Percentiles rank a stretch among this genome's conserved stretches.
Evolutionary conservation across 2,329 filamentous ascomycete genomes (phyloP).

Genomic region (Aureobasidium lini): DNA sequence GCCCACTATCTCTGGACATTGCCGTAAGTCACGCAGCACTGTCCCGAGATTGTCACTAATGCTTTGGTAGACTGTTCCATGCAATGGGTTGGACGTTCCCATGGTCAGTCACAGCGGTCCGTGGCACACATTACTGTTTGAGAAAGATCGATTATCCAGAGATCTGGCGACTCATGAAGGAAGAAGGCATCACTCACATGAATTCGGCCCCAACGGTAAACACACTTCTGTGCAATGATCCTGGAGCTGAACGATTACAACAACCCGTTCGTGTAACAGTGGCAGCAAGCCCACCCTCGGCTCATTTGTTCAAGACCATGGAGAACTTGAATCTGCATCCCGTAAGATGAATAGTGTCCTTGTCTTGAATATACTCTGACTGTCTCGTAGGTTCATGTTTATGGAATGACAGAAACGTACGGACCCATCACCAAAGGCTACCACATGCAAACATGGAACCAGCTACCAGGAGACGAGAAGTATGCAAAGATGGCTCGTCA

Average conservation of each 20-base stretch:
- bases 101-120: constrained; percentile 75
- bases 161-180: constrained; percentile 83
- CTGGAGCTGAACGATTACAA: constrained; percentile 61
- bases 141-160: constrained; percentile 91
- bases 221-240: constrained; percentile 75
- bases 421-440: constrained; percentile 95
- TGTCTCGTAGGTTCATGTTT: constrained; percentile 63
- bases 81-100: constrained; percentile 45
- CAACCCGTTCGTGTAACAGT: constrained; percentile 79
- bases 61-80: constrained; percentile 56
- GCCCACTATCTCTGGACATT: constrained; percentile 76
- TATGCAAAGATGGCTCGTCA: constrained; percentile 89
- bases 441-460: constrained; percentile 76
- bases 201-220: constrained; percentile 96
- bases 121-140: constrained; percentile 91
- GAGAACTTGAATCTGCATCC: constrained; percentile 75
- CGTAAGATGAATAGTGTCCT: not conserved
- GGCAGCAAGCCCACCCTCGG: constrained; percentile 82
- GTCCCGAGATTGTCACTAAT: not conserved
- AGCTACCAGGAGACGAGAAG: constrained; percentile 63
- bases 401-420: constrained; percentile 83
- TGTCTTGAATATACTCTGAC: not conserved
- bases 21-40: constrained; percentile 36
- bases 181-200: constrained; percentile 86
- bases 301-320: constrained; percentile 92